phyloP scores from a whole-genome alignment of 169 alveolate genomes.

The Eimeria tenella region DNA sequence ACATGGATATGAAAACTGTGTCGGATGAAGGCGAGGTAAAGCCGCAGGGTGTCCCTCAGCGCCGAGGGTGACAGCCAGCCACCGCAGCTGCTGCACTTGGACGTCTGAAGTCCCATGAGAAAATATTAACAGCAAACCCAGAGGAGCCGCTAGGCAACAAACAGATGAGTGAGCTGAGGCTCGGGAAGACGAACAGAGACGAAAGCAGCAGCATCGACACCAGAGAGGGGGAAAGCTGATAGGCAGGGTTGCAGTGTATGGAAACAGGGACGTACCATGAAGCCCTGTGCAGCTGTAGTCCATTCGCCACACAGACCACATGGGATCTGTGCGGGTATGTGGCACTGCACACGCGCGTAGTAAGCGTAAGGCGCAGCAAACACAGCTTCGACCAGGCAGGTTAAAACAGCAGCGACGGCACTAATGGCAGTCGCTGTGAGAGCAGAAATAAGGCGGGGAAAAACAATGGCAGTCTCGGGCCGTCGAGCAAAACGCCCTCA shows the following conservation, averaged over 20 bases:
- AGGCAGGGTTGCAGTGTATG: too few relatives aligned
- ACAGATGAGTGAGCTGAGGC: background rate
- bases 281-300: background rate
- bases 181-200: background rate
- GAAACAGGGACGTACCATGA: background rate
- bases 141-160: background rate
- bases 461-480: too few relatives aligned
- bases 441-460: too few relatives aligned
- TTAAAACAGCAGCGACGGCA: background rate
- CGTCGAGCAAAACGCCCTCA: too few relatives aligned
- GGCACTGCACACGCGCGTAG: background rate
- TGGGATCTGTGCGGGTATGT: conserved; percentile 35
- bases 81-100: conserved; percentile 18
- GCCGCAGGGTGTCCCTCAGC: conserved; percentile 24
- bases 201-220: background rate
- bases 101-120: background rate
- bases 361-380: background rate
- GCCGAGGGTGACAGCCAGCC: conserved; percentile 35
- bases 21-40: background rate
- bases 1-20: conserved; percentile 6
- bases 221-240: background rate
- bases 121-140: background rate
- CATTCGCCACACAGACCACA: background rate
- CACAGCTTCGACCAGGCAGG: background rate
- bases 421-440: too few relatives aligned